Evolutionary conservation across 257 asterid species (phyloP), one percentile per base, ranked within the genome.

Genomic region (Solanum acaule): DNA sequence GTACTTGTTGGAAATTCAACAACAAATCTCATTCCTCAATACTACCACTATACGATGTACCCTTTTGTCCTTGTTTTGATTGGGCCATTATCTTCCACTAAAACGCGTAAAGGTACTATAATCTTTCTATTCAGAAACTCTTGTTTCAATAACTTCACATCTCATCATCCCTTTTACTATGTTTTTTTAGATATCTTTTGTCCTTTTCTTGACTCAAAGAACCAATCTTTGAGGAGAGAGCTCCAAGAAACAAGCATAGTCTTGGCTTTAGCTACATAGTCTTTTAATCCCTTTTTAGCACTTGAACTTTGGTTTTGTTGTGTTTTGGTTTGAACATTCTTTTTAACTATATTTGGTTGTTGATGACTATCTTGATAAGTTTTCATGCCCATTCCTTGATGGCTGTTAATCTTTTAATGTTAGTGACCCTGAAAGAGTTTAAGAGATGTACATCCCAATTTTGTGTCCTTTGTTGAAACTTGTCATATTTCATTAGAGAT

Each of bases 31-130:
- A 52, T 16, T 23, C 70, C 56, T 86, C 35, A 35, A 34, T 61
- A 4, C 14, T 22, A 33, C 44, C 12, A 29, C 76, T 29, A 70
- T 29, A 0, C 37, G 10, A 6, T n/a, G 8, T 79, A 33, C 16
- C 22, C 86, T 82, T 81, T 29, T 31, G 86, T 49, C 70, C 31
- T 82, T 20, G 11, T 59, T 42, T 23, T 20, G 20, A 4, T 63
- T 42, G 31, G 87, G 38, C 77, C 10, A 27, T 46, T 67, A 5
- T 85, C 63, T 73, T 37, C 81, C 25, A 22, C 35, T 12, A 46
- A 78, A 88, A 88, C 92, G 92, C 92, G 92, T 85, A 14, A 27
- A 11, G 9, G 70, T 37, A 13, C 56, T 46, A 34, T 33, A 38
- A 52, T 72, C 29, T 63, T 8, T 14, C 29, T 81, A 16, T 49